Conservation (phyloP, 2,329 filamentous ascomycete genomes). For the Amauroascus niger region DNA sequence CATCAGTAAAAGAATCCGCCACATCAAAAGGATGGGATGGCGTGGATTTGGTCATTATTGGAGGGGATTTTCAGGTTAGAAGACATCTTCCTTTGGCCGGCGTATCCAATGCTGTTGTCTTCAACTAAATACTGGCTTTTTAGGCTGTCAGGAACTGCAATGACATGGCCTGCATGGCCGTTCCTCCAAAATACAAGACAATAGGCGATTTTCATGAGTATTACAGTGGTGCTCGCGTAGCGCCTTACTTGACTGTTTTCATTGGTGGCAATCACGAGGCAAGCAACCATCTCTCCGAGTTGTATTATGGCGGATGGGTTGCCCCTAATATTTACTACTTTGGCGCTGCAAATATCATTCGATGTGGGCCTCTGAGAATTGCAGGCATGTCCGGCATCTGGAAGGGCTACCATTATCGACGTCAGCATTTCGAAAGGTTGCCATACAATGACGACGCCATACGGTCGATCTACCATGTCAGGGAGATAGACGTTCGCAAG, state of each 20-base stretch:
- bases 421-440: slow-evolving; percentile 71
- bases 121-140: slow-evolving; percentile 13
- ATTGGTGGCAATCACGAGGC: slow-evolving; percentile 94
- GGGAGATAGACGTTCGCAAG: slow-evolving; percentile 86
- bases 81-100: no score
- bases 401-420: slow-evolving; percentile 82
- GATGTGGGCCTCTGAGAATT: slow-evolving; percentile 74
- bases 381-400: slow-evolving; percentile 88
- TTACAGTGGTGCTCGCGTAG: slow-evolving; percentile 66
- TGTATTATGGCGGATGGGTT: slow-evolving; percentile 95
- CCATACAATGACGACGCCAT: slow-evolving; percentile 72
- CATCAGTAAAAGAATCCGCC: slow-evolving; percentile 60
- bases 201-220: slow-evolving; percentile 93
- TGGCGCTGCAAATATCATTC: slow-evolving; percentile 80
- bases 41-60: slow-evolving; percentile 85
- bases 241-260: slow-evolving; percentile 86
- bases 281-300: slow-evolving; percentile 76
- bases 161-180: slow-evolving; percentile 81
- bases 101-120: slow-evolving; percentile 7
- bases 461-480: slow-evolving; percentile 76
- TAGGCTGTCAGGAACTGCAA: slow-evolving; percentile 78
- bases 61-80: slow-evolving; percentile 81
- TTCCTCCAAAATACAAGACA: slow-evolving; percentile 74
- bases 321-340: slow-evolving; percentile 96
- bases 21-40: slow-evolving; percentile 64